These are phyloP conservation scores for Ascoidea asiatica DNA, from an alignment of 805 yeast genomes.

Conservation along the genomic window DNA sequence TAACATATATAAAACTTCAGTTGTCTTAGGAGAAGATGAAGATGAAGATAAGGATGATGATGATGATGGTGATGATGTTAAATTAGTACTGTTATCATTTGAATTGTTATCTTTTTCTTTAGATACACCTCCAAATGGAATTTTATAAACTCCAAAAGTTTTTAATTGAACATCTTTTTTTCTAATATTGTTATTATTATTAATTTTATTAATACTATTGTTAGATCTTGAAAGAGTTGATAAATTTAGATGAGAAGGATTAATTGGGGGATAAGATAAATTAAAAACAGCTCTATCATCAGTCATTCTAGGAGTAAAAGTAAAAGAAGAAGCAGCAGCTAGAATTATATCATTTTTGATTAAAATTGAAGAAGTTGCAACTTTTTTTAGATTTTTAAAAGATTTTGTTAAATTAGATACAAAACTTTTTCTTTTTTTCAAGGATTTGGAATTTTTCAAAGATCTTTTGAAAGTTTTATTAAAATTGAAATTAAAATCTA, in stretches of 20 bases:
- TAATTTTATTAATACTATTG: too few species aligned
- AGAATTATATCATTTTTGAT: neutral
- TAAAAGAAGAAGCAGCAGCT: neutral
- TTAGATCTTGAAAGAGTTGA: too few species aligned
- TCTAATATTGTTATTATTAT: neutral
- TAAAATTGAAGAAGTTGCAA: neutral
- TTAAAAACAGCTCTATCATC: neutral
- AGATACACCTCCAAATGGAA: conserved; percentile 8
- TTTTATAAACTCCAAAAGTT: conserved; percentile 7
- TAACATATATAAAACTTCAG: neutral
- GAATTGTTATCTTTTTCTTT: conserved; percentile 1
- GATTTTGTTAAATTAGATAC: conserved; percentile 5
- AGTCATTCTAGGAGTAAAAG: neutral
- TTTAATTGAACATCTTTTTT: conserved; percentile 2
- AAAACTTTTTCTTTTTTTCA: neutral
- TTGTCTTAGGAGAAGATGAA: too few species aligned
- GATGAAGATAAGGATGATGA: neutral
- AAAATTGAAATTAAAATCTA: too few species aligned
- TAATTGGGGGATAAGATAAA: neutral
- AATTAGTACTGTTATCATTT: neutral
- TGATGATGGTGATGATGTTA: neutral
- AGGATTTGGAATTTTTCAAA: too few species aligned
- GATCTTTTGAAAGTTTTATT: too few species aligned
- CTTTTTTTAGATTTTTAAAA: conserved; percentile 1
- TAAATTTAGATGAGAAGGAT: neutral